Evolutionary conservation across 1,139 yeast species (phyloP).

Genomic region (Protomyces macrosporus): DNA sequence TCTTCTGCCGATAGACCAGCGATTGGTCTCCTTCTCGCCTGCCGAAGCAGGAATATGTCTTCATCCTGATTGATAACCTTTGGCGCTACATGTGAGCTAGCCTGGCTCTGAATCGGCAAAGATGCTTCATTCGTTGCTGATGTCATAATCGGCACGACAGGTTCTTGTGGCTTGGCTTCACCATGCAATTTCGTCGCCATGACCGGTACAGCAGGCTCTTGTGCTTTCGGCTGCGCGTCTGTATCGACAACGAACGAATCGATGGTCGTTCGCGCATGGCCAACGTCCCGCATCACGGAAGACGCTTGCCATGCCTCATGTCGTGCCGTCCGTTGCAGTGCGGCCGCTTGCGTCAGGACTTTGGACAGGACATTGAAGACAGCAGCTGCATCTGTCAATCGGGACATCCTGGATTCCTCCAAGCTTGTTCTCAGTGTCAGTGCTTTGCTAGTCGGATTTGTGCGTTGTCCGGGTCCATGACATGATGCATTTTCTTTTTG

Average conservation of each 20-base stretch:
- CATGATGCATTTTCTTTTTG: too few species aligned
- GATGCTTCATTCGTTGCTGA: background rate
- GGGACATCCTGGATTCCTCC: background rate
- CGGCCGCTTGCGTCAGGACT: background rate
- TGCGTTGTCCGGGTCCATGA: too few species aligned
- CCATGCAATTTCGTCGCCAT: background rate
- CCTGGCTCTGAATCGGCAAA: background rate
- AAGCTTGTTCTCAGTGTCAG: too few species aligned
- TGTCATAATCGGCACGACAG: background rate
- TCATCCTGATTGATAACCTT: background rate
- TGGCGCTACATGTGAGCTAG: background rate
- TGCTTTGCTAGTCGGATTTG: too few species aligned
- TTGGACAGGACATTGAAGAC: slow-evolving; percentile 4
- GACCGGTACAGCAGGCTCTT: background rate
- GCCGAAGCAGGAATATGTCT: background rate
- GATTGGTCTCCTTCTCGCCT: background rate
- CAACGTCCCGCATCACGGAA: slow-evolving; percentile 6
- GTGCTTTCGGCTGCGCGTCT: background rate
- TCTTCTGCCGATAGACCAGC: background rate
- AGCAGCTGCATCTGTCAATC: slow-evolving; percentile 15
- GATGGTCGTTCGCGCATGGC: background rate
- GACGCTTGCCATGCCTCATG: slow-evolving; percentile 14
- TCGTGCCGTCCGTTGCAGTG: background rate
- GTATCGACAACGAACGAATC: background rate
- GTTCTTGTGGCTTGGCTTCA: background rate